These are phyloP conservation scores for Neofusicoccum parvum DNA, from an alignment of 2,329 filamentous ascomycete genomes.

Conservation along the genomic window DNA sequence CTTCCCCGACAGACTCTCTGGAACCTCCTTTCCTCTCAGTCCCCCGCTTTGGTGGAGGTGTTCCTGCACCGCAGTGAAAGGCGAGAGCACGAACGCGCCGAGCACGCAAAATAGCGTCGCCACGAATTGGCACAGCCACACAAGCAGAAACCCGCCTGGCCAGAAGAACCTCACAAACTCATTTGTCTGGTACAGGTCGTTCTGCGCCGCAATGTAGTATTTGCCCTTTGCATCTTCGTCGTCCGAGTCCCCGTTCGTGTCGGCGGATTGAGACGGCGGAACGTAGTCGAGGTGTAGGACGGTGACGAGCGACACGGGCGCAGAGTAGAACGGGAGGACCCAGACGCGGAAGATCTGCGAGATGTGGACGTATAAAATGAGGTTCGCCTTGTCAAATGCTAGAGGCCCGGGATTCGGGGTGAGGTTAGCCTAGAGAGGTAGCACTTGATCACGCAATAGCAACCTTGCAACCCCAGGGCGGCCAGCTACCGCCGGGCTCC, in stretches of 20 bases:
- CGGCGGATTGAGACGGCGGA: conserved; percentile 7
- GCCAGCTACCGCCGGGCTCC: background rate
- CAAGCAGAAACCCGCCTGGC: conserved; percentile 59
- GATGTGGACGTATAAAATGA: conserved; percentile 73
- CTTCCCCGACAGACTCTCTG: conserved; percentile 4
- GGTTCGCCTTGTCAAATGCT: conserved; percentile 69
- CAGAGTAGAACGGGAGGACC: conserved; percentile 73
- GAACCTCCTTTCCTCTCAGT: conserved; percentile 11
- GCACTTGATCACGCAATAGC: conserved; percentile 3
- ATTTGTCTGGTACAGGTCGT: conserved; percentile 79
- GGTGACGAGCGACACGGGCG: conserved; percentile 68
- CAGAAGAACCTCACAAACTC: conserved; percentile 74
- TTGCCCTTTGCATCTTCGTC: conserved; percentile 36
- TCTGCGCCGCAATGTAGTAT: conserved; percentile 75
- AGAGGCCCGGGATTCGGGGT: background rate
- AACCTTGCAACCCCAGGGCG: background rate
- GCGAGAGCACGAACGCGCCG: conserved; percentile 55
- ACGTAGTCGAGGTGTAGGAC: conserved; percentile 64
- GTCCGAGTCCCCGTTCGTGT: conserved; percentile 12
- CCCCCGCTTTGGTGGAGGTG: conserved; percentile 19
- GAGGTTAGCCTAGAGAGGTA: background rate
- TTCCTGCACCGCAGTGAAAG: conserved; percentile 55
- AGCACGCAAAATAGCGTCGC: conserved; percentile 67
- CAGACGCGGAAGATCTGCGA: conserved; percentile 77
- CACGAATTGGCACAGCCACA: conserved; percentile 66